These are phyloP conservation scores for Butyriboletus loyo DNA, from an alignment of 768 basidiomycete species.

Conservation along the genomic window DNA sequence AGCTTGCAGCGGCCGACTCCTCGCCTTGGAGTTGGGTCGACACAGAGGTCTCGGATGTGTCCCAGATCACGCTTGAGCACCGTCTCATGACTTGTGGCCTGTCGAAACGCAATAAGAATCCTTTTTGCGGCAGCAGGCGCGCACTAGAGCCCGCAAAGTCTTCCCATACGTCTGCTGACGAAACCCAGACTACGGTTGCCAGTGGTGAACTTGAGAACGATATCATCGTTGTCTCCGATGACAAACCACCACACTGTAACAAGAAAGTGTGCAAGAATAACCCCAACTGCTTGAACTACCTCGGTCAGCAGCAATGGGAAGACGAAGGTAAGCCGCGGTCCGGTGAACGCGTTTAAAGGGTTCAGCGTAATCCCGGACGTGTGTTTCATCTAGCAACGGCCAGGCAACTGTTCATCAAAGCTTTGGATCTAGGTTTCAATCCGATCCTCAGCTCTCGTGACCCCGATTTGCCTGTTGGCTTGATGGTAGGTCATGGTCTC, in stretches of 20 bases:
- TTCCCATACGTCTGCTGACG: conserved; percentile 4
- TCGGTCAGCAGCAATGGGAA: conserved; percentile 84
- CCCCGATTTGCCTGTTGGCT: conserved; percentile 63
- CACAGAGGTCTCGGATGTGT: conserved; percentile 52
- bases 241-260: conserved; percentile 53
- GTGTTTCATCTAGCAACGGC: conserved; percentile 43
- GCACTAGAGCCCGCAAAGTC: conserved; percentile 23
- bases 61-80: conserved; percentile 67
- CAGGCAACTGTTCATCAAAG: conserved; percentile 49
- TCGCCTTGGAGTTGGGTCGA: conserved; percentile 83
- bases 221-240: conserved; percentile 68
- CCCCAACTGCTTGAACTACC: conserved; percentile 83
- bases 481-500: conserved; percentile 51
- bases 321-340: conserved; percentile 48
- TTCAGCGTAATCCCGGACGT: conserved; percentile 3
- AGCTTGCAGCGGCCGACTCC: conserved; percentile 42
- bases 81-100: conserved; percentile 67
- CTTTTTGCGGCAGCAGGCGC: conserved; percentile 61
- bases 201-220: conserved; percentile 55
- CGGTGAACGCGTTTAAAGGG: conserved; percentile 10
- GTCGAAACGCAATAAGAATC: conserved; percentile 44
- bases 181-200: conserved; percentile 13
- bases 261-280: conserved; percentile 70
- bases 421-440: conserved; percentile 50
- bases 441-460: conserved; percentile 52